Conservation (phyloP, 2,329 filamentous ascomycete genomes). For the Volutella citrinella region DNA sequence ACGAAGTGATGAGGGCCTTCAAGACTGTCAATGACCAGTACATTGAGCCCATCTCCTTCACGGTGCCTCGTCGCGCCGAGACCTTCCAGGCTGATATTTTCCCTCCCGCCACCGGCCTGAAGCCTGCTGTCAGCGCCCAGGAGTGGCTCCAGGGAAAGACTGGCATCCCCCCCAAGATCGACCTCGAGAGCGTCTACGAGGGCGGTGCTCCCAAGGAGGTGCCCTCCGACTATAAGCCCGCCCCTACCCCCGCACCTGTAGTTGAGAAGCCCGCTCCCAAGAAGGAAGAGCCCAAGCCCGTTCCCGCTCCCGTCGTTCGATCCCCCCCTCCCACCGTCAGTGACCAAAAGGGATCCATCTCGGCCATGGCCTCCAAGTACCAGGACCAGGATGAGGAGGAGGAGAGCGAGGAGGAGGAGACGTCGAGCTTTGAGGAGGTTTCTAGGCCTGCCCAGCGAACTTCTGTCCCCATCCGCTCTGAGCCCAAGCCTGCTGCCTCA, state of each 20-base stretch:
- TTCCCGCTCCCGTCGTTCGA: conserved; percentile 41
- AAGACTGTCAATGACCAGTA: conserved; percentile 95
- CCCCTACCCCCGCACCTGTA: conserved; percentile 41
- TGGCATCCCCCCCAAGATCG: conserved; percentile 83
- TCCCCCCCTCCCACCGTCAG: conserved; percentile 66
- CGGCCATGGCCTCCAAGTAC: conserved; percentile 81
- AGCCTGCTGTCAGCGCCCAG: conserved; percentile 72
- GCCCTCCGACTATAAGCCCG: conserved; percentile 63
- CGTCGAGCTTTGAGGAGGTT: conserved; percentile 85
- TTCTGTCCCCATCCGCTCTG: conserved; percentile 34
- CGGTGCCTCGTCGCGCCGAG: conserved; percentile 88
- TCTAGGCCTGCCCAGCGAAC: conserved; percentile 68
- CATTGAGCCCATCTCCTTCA: conserved; percentile 97
- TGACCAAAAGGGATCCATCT: conserved; percentile 84
- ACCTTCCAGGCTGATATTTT: conserved; percentile 97
- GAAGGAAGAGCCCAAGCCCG: conserved; percentile 47
- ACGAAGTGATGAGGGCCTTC: conserved; percentile 92
- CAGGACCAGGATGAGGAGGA: conserved; percentile 67
- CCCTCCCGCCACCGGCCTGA: conserved; percentile 77
- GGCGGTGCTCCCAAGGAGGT: conserved; percentile 78
- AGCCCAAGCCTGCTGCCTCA: conserved; percentile 40
- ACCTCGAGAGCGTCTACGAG: conserved; percentile 88
- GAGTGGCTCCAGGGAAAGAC: conserved; percentile 90
- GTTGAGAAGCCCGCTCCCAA: conserved; percentile 36
- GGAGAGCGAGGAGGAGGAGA: conserved; percentile 62